Base-by-base conservation (phyloP, 306 rosid species). In the Lathyrus tuberosus region DNA sequence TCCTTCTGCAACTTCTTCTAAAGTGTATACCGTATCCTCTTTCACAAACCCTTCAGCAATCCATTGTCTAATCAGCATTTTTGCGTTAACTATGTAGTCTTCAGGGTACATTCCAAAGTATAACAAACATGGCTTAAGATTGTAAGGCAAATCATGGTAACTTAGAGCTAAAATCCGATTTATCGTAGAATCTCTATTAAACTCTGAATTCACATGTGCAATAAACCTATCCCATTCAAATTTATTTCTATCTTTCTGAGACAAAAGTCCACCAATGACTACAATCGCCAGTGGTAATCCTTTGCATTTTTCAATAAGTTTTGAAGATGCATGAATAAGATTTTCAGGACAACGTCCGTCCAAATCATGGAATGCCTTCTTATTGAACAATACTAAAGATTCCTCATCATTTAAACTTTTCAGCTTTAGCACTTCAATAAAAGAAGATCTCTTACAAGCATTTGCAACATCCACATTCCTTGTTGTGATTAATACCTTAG, bases 401-500 rank as follows among this genome's bases (percentile, higher is more conserved):
- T 16, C 10, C 2, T 16, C 12, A 7, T 3, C 13, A 16, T 1
- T 4, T 33, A 67, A 48, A 67, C 13, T n/a, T 67, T 47, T 42
- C 8, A 67, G 3, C 0, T 48, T 6, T 4, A 16, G 40, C 28
- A 67, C 11, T 48, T 67, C 6, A 31, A 31, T 24, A 31, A 31
- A 31, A 24, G 43, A 3, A 59, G 65, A 59, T 59, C 3, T 30
- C 43, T 31, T 30, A 59, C 24, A 59, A 1, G 65, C 38, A 15
- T 30, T 7, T 7, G 12, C 20, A 59, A 59, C 43, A 30, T 15
- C 5, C 11, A 14, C 7, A 3, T 59, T 33, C 11, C 43, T 59
- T n/a, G 65, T 59, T n/a, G 43, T 59, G 22, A 59, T 59, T 30
- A 59, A 59, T 30, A 59, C 15, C 43, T 8, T 59, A 59, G 43